These are phyloP conservation scores for Auriscalpium microsporum DNA, from an alignment of 768 basidiomycete species.

Conservation along the genomic window DNA sequence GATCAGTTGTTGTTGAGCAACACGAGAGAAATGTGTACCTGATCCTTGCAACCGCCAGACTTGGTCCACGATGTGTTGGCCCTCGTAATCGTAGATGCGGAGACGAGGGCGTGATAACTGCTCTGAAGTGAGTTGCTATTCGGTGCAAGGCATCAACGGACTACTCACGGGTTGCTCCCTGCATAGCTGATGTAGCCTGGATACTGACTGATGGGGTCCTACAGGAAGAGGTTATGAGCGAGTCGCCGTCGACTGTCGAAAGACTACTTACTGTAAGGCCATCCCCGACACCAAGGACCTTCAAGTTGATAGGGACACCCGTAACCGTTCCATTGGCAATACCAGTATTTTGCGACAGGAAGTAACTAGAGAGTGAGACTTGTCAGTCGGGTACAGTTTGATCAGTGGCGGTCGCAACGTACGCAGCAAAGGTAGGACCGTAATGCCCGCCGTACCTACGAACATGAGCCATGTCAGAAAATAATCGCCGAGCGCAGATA, in stretches of 20 bases:
- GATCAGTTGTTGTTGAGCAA: not conserved
- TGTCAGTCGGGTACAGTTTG: not conserved
- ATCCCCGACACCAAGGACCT: conserved; percentile 54
- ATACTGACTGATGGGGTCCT: conserved; percentile 42
- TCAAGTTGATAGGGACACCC: conserved; percentile 48
- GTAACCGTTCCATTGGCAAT: conserved; percentile 37
- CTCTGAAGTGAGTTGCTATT: not conserved
- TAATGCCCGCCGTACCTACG: conserved; percentile 28
- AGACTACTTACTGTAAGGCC: conserved; percentile 42
- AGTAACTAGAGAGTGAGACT: conserved; percentile 24
- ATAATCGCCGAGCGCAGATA: too few species aligned
- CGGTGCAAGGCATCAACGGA: not conserved
- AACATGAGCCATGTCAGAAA: not conserved
- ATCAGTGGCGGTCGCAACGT: conserved; percentile 4
- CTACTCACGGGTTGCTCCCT: conserved; percentile 31
- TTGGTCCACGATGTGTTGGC: conserved; percentile 38
- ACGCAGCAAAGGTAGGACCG: conserved; percentile 29
- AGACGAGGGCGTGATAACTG: conserved; percentile 42
- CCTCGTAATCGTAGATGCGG: conserved; percentile 28
- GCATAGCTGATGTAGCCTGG: conserved; percentile 52
- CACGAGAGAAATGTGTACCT: conserved; percentile 22
- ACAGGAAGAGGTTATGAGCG: not conserved
- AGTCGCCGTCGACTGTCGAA: not conserved
- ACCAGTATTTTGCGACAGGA: conserved; percentile 50
- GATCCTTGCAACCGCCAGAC: conserved; percentile 40